These are phyloP conservation scores for Trichocomaceae sp. DNA, from an alignment of 2,329 filamentous ascomycete species.

Conservation along the genomic window DNA sequence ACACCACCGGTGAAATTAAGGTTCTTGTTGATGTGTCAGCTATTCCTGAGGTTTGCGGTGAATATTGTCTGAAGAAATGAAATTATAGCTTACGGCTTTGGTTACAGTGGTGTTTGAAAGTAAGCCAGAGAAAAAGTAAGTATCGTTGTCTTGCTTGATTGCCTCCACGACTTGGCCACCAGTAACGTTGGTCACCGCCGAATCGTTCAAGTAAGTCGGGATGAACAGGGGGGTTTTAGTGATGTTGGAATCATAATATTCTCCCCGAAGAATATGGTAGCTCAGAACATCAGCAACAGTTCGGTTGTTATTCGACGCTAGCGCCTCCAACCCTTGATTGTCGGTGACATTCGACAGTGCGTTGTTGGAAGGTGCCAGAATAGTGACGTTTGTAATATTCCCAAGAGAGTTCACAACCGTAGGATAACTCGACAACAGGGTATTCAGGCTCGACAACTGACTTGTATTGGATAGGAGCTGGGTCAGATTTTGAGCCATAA, in stretches of 20 bases:
- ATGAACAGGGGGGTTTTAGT: background rate
- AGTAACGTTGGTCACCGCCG: conserved; percentile 6
- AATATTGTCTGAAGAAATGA: background rate
- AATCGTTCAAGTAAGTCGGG: conserved; percentile 5
- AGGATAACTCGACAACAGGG: conserved; percentile 3
- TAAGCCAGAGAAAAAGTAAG: conserved; percentile 8
- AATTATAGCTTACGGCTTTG: background rate
- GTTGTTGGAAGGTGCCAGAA: conserved; percentile 7
- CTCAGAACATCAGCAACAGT: conserved; percentile 1
- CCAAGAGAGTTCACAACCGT: background rate
- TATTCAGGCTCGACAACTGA: conserved; percentile 6
- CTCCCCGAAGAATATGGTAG: conserved; percentile 6
- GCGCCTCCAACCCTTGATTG: background rate
- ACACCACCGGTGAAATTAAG: conserved; percentile 11
- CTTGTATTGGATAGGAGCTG: conserved; percentile 4
- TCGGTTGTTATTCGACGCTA: background rate
- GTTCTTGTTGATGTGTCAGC: background rate
- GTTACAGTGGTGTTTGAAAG: conserved; percentile 5
- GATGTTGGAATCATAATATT: conserved; percentile 7
- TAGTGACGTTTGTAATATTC: conserved; percentile 6
- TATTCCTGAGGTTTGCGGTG: background rate
- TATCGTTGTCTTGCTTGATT: conserved; percentile 1
- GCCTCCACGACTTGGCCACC: conserved; percentile 8
- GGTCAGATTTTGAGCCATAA: conserved; percentile 6
- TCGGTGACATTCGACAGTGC: conserved; percentile 4